Evolutionary conservation across 2,329 filamentous ascomycete genomes (phyloP).

Genomic region (Colletotrichum lupini): DNA sequence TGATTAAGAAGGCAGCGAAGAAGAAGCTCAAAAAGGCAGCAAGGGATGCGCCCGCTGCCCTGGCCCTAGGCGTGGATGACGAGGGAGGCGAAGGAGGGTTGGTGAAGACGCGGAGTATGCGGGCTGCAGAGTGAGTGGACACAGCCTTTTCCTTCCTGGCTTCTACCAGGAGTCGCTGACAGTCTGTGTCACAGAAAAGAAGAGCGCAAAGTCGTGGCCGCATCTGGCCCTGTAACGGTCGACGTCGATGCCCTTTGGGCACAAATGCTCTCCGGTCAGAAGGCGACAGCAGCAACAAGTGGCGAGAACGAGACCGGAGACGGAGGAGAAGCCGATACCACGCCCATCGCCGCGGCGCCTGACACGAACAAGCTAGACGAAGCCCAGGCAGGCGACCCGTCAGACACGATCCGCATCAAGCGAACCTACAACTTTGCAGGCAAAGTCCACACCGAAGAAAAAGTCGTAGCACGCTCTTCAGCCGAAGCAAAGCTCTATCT

Average conservation of each 20-base stretch:
- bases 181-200: constrained; percentile 56
- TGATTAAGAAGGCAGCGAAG: constrained; percentile 71
- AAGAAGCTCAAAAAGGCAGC: constrained; percentile 56
- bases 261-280: constrained; percentile 66
- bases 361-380: constrained; percentile 26
- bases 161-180: not conserved
- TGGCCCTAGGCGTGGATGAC: constrained; percentile 57
- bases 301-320: constrained; percentile 30
- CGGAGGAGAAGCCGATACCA: constrained; percentile 16
- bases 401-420: constrained; percentile 70
- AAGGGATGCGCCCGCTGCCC: constrained; percentile 46
- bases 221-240: constrained; percentile 71
- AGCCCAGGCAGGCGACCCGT: constrained; percentile 39
- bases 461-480: constrained; percentile 72
- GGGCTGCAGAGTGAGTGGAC: constrained; percentile 68
- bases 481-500: constrained; percentile 75
- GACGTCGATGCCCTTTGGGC: constrained; percentile 79
- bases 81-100: constrained; percentile 70
- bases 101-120: constrained; percentile 79
- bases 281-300: constrained; percentile 26
- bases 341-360: not conserved
- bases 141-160: not conserved
- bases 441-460: constrained; percentile 77
- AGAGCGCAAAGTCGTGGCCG: constrained; percentile 64
- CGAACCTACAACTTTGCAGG: constrained; percentile 82